Evolutionary conservation across 495 filamentous ascomycete genomes (phyloP).

Genomic region (Penicillium lagena): DNA sequence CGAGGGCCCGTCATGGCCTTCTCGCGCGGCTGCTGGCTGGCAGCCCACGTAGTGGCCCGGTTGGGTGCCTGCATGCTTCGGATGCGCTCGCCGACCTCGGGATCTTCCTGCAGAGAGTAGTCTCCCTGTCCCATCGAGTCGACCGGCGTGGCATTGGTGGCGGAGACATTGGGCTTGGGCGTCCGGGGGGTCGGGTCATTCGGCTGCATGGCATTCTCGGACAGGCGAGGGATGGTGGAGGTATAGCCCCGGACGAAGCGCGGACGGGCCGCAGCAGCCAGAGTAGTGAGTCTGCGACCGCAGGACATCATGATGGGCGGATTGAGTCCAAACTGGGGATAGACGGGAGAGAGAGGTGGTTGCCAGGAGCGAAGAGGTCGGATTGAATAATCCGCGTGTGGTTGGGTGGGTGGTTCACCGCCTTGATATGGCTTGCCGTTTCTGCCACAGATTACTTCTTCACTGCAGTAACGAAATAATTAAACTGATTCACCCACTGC

Average conservation of each 20-base stretch:
- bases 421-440: conserved; percentile 11
- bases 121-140: conserved; percentile 36
- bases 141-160: conserved; percentile 53
- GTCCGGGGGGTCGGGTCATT: conserved; percentile 48
- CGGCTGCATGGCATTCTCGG: conserved; percentile 45
- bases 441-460: no score
- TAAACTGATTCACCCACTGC: no score
- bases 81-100: conserved; percentile 53
- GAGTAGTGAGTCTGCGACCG: conserved; percentile 41
- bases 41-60: conserved; percentile 69
- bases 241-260: conserved; percentile 38
- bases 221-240: conserved; percentile 40
- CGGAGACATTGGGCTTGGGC: conserved; percentile 47
- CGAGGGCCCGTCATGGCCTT: conserved; percentile 86
- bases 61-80: conserved; percentile 80
- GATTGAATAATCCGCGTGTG: conserved; percentile 27
- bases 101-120: conserved; percentile 47
- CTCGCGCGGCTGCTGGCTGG: conserved; percentile 71
- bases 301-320: conserved; percentile 50
- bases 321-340: conserved; percentile 14
- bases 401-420: conserved; percentile 16
- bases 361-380: conserved; percentile 14
- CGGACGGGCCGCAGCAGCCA: conserved; percentile 30
- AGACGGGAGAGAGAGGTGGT: conserved; percentile 9
- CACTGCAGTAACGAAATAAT: no score